A percentile compares a stretch with the other conserved stretches of the same genome.
Evolutionary conservation across 1,284 basidiomycete genomes (phyloP).

Genomic region (Ceratobasidium sp.): DNA sequence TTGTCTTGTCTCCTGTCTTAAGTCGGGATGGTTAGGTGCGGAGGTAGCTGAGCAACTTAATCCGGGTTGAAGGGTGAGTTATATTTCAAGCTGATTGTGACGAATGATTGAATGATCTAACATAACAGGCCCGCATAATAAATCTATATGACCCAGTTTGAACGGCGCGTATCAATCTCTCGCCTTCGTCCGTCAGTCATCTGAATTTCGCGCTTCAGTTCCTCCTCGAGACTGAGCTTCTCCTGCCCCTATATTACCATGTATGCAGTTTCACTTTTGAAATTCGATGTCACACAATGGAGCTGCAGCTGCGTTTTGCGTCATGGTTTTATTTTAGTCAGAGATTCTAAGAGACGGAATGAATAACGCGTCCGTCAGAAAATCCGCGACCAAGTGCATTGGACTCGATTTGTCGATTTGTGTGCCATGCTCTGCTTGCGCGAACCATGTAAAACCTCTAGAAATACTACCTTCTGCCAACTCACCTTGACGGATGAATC

Average conservation of each 20-base stretch:
- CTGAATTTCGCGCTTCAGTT: constrained; percentile 79
- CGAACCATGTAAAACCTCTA: no score
- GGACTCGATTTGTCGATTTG: no score
- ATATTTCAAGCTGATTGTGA: neutral
- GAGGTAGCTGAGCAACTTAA: constrained; percentile 59
- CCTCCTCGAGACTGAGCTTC: constrained; percentile 85
- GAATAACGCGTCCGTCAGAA: no score
- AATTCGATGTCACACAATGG: constrained; percentile 88
- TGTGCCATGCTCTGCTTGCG: no score
- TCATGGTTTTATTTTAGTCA: constrained; percentile 53
- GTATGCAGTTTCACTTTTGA: constrained; percentile 87
- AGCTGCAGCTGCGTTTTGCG: constrained; percentile 83
- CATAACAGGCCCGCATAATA: constrained; percentile 78
- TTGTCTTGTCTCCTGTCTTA: constrained; percentile 77
- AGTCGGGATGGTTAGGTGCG: constrained; percentile 55
- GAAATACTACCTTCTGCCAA: no score
- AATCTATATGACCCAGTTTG: constrained; percentile 88
- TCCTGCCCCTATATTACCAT: constrained; percentile 86
- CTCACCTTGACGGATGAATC: no score
- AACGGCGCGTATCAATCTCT: constrained; percentile 66
- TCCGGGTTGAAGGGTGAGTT: constrained; percentile 83
- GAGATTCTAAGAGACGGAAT: no score
- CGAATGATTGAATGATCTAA: neutral
- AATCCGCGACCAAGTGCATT: no score
- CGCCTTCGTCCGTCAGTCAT: constrained; percentile 10